Evolutionary conservation across 2,329 filamentous ascomycete genomes (phyloP).

Genomic region (Talaromyces sp.): DNA sequence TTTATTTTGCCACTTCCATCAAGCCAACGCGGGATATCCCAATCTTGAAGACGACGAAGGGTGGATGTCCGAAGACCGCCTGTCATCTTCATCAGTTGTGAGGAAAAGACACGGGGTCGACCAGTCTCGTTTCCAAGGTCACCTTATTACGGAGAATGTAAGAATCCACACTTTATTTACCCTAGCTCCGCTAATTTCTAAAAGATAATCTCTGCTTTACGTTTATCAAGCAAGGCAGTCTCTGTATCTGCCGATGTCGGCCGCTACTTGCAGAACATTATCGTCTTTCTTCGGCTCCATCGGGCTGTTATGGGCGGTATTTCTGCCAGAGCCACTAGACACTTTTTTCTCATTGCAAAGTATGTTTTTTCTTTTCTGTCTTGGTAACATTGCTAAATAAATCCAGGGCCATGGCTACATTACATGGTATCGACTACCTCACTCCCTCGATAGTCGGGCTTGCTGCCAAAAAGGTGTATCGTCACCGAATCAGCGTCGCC

Average conservation of each 20-base stretch:
- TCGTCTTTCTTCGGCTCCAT: constrained; percentile 81
- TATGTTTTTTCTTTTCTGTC: constrained; percentile 19
- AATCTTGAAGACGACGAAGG: constrained; percentile 61
- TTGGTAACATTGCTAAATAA: constrained; percentile 19
- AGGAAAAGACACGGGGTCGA: constrained; percentile 15
- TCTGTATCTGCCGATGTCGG: constrained; percentile 69
- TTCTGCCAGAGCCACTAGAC: constrained; percentile 69
- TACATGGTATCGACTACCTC: constrained; percentile 74
- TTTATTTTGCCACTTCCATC: constrained; percentile 82
- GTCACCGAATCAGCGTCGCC: constrained; percentile 72
- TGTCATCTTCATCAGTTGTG: constrained; percentile 32
- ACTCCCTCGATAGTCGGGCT: constrained; percentile 78
- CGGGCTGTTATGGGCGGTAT: constrained; percentile 75
- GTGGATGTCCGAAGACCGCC: constrained; percentile 28
- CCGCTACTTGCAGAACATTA: constrained; percentile 80
- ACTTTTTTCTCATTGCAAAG: constrained; percentile 64
- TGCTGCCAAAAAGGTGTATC: constrained; percentile 79
- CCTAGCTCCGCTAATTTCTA: background rate
- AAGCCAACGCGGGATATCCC: constrained; percentile 63
- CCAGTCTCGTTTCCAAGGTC: background rate
- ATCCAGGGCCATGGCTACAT: constrained; percentile 62
- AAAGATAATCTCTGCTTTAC: constrained; percentile 51
- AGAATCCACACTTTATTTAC: background rate
- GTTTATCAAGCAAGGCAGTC: constrained; percentile 52
- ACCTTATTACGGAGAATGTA: constrained; percentile 3